These are phyloP conservation scores for Lichtheimia ornata DNA, from an alignment of 371 early-diverging fungal genomes.

Conservation along the genomic window DNA sequence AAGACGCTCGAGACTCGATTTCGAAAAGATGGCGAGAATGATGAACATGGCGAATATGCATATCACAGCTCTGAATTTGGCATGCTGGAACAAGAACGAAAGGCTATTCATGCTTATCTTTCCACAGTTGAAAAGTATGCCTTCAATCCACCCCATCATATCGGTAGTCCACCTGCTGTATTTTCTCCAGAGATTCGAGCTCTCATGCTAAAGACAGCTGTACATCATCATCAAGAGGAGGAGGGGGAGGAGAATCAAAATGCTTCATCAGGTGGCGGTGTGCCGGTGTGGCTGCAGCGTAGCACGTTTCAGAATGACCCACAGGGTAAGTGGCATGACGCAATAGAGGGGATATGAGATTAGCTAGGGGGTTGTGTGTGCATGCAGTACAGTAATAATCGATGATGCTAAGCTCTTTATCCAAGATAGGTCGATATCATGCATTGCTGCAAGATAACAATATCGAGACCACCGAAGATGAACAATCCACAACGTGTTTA, in stretches of 20 bases:
- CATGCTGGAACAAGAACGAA: constrained; percentile 36
- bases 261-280: not conserved
- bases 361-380: too few species aligned
- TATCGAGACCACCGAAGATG: not conserved
- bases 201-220: constrained; percentile 25
- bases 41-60: constrained; percentile 11
- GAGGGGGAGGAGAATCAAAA: not conserved
- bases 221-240: constrained; percentile 1
- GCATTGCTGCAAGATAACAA: constrained; percentile 43
- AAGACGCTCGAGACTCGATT: constrained; percentile 36
- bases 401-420: not conserved
- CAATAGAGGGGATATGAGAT: not conserved
- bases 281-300: constrained; percentile 42
- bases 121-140: constrained; percentile 31
- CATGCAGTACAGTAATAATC: not conserved
- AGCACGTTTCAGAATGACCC: constrained; percentile 33
- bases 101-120: constrained; percentile 25
- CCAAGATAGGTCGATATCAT: constrained; percentile 38
- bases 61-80: constrained; percentile 32
- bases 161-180: constrained; percentile 40
- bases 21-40: constrained; percentile 29
- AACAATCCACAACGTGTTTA: constrained; percentile 8
- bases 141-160: constrained; percentile 50
- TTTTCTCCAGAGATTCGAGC: constrained; percentile 45
- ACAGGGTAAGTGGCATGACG: constrained; percentile 23